Evolutionary conservation across 768 basidiomycete genomes (phyloP), one percentile per base, ranked within the genome.

Genomic region (Floccularia luteovirens): DNA sequence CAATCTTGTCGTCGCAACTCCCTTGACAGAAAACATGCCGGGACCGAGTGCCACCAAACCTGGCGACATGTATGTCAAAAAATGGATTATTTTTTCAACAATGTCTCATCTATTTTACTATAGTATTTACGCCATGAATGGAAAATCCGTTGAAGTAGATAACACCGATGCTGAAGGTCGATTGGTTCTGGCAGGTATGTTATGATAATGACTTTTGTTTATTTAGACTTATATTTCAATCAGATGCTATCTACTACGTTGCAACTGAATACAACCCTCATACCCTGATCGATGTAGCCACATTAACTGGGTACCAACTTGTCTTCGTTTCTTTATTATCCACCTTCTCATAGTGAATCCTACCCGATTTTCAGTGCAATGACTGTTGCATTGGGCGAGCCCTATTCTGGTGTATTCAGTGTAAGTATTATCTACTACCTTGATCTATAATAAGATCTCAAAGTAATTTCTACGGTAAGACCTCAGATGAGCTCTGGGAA

Each of bases 161-260:
- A 90, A 90, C 56, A 91, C 89, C 0, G 90, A 89, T 54, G 86
- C 86, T 4, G 87, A 88, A 52, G 87, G 85, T 8, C 77, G 87
- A 10, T 63, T 90, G 31, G 65, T 90, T 22, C 75, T 90, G 35
- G 73, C 88, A 35, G 81, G 79, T 81, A 41, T 31, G 68, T 50
- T 31, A n/a, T n/a, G n/a, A n/a, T n/a, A n/a, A n/a, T n/a, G n/a
- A n/a, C n/a, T n/a, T n/a, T n/a, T n/a, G n/a, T n/a, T n/a, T n/a
- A n/a, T n/a, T n/a, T n/a, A n/a, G n/a, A n/a, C n/a, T n/a, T 28
- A 14, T 28, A 28, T 28, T 28, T 14, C 27, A 28, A 8, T 28
- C 49, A 77, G 90, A 93, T 58, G 87, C 89, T 1, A 71, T 93
- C 43, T 87, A 87, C 60, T 93, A 92, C 55, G 76, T 79, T 19